Evolutionary conservation across 2,329 filamentous ascomycete species (phyloP).

Genomic region (Colletotrichum tropicale): DNA sequence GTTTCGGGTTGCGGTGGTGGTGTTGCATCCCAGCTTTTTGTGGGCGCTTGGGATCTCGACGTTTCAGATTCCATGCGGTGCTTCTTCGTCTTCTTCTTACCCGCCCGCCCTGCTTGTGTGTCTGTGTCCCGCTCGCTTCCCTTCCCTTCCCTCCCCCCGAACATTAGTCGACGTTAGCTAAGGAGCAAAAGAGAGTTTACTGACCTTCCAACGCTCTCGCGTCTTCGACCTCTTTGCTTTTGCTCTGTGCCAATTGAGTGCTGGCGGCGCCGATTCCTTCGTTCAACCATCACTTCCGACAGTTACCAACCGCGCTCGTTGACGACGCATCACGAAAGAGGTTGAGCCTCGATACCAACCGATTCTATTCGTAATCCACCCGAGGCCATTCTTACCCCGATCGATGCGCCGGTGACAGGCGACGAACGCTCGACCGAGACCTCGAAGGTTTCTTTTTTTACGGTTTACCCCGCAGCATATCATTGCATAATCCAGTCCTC

Average conservation of each 20-base stretch:
- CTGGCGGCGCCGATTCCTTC: neutral
- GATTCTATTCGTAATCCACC: neutral
- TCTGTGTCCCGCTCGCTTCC: neutral
- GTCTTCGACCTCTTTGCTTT: neutral
- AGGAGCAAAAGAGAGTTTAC: neutral
- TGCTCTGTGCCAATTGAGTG: neutral
- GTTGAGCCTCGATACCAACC: neutral
- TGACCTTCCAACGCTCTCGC: neutral
- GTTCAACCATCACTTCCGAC: neutral
- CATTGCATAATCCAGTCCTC: neutral
- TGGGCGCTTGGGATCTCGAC: neutral
- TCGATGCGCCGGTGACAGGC: neutral
- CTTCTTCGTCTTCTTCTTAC: neutral
- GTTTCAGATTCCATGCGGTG: conserved; percentile 4
- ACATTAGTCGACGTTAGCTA: neutral
- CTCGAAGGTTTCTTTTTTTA: neutral
- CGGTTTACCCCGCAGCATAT: neutral
- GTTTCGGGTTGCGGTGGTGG: conserved; percentile 13
- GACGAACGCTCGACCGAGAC: neutral
- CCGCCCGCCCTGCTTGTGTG: neutral
- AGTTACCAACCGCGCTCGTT: neutral
- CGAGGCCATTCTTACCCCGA: neutral
- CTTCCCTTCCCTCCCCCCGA: neutral
- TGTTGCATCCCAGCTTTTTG: conserved; percentile 11
- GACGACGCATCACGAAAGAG: conserved; percentile 4